phyloP scores from a whole-genome alignment of 2,329 filamentous ascomycete species.

The Alternaria burnsii region DNA sequence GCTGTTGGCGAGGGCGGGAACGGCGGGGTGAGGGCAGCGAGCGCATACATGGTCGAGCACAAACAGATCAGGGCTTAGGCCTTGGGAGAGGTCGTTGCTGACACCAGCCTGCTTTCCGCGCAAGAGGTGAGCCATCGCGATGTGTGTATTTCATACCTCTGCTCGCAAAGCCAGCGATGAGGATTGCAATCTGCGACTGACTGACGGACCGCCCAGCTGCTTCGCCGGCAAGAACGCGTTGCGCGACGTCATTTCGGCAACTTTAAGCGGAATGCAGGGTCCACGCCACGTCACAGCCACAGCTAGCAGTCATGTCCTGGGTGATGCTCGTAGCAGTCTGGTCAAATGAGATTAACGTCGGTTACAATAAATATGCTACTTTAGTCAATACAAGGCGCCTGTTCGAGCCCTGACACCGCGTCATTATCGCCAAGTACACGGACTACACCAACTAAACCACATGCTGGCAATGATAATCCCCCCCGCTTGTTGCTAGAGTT shows the following conservation, averaged over 20 bases:
- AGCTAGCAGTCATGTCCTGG: conserved; percentile 1
- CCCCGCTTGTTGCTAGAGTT: conserved; percentile 1
- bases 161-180: conserved; percentile 13
- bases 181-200: conserved; percentile 21
- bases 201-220: conserved; percentile 11
- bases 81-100: conserved; percentile 86
- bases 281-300: conserved; percentile 18
- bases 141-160: conserved; percentile 41
- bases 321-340: background rate
- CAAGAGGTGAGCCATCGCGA: conserved; percentile 82
- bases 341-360: background rate
- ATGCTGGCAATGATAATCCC: conserved; percentile 5
- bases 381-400: background rate
- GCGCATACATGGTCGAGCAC: conserved; percentile 76
- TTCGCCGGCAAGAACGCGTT: conserved; percentile 22
- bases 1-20: conserved; percentile 4
- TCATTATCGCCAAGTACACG: background rate
- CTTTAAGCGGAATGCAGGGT: conserved; percentile 28
- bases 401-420: background rate
- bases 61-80: conserved; percentile 80
- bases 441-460: conserved; percentile 4
- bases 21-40: conserved; percentile 29
- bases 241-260: conserved; percentile 30
- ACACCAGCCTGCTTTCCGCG: conserved; percentile 93
- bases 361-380: background rate